Conservation (phyloP, 352 stramenopile genomes). For the Thalassiosira mediterranea region DNA sequence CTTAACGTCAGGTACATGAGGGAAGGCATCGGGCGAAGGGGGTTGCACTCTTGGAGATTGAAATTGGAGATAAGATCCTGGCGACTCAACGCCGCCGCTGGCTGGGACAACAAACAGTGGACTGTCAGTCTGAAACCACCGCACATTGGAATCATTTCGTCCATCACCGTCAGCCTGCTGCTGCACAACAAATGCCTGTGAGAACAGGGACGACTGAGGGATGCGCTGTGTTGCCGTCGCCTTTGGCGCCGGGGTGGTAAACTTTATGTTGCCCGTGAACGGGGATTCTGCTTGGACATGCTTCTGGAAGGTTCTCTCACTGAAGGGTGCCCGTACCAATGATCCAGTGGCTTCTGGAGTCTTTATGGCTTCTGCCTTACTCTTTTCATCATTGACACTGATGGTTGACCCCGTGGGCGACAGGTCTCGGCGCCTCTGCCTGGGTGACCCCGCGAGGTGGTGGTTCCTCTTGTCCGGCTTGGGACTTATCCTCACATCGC, state of each 20-base stretch:
- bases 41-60: neutral
- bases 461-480: conserved; percentile 19
- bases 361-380: neutral
- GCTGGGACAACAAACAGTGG: too few relatives aligned
- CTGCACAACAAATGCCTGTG: conserved; percentile 50
- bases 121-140: too few relatives aligned
- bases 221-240: conserved; percentile 10
- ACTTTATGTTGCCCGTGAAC: conserved; percentile 50
- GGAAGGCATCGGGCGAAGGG: neutral
- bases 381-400: conserved; percentile 17
- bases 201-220: conserved; percentile 42
- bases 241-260: conserved; percentile 6
- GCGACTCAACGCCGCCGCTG: neutral
- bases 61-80: neutral
- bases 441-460: conserved; percentile 4
- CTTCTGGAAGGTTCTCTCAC: conserved; percentile 2
- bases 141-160: neutral
- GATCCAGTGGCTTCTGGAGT: conserved; percentile 14
- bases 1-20: neutral
- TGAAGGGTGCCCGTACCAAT: neutral
- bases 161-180: neutral
- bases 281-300: conserved; percentile 22
- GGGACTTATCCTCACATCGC: neutral
- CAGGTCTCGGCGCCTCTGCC: neutral
- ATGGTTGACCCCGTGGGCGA: conserved; percentile 11